phyloP scores from a whole-genome alignment of 2,329 filamentous ascomycete species.

The Monosporascus sp. region DNA sequence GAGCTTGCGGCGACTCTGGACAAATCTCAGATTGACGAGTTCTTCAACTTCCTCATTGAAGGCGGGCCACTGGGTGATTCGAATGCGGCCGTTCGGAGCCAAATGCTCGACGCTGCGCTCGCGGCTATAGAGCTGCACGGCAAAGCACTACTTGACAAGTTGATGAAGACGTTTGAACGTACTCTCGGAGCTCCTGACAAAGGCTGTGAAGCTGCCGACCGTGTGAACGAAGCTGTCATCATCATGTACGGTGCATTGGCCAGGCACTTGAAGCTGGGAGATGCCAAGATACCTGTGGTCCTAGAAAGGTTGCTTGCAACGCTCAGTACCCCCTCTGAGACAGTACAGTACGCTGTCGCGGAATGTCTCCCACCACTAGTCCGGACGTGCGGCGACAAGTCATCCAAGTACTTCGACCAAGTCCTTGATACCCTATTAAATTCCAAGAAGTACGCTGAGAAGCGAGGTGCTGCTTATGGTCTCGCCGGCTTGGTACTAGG shows the following conservation, averaged over 20 bases:
- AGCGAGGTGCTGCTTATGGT: constrained; percentile 91
- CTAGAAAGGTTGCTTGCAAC: constrained; percentile 82
- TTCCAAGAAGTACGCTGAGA: constrained; percentile 85
- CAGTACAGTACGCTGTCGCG: constrained; percentile 92
- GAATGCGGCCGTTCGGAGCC: constrained; percentile 68
- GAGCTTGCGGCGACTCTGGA: constrained; percentile 70
- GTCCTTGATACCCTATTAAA: constrained; percentile 78
- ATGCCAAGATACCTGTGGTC: constrained; percentile 81
- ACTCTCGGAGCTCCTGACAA: constrained; percentile 83
- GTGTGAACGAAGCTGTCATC: constrained; percentile 94
- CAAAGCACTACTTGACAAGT: constrained; percentile 72
- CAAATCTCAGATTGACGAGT: constrained; percentile 63
- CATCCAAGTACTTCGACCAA: constrained; percentile 72
- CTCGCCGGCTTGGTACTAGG: constrained; percentile 85
- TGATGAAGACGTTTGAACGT: constrained; percentile 89
- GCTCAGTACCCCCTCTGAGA: constrained; percentile 89
- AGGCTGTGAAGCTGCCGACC: constrained; percentile 74
- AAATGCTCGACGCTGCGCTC: constrained; percentile 90
- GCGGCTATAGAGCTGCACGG: constrained; percentile 76
- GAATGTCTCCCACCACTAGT: constrained; percentile 92
- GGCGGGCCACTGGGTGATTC: constrained; percentile 82
- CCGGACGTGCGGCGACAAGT: constrained; percentile 70
- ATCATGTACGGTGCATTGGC: constrained; percentile 95
- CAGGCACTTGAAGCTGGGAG: constrained; percentile 78
- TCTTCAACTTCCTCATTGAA: constrained; percentile 82